These are phyloP conservation scores for Diaporthe amygdali DNA, from an alignment of 2,329 filamentous ascomycete species.

Conservation along the genomic window DNA sequence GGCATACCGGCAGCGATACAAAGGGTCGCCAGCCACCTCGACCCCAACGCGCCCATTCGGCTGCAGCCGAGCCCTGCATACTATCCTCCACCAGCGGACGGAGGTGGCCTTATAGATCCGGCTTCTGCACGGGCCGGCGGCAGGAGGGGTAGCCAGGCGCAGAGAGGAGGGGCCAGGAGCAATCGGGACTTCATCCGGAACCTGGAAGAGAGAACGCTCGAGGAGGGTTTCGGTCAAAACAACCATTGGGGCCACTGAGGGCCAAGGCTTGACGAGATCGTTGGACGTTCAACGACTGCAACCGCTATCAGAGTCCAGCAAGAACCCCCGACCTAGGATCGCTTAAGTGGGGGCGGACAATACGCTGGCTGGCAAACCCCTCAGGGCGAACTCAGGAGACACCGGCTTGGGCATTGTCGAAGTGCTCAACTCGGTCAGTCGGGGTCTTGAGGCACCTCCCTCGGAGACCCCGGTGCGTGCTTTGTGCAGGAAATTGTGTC, in stretches of 20 bases:
- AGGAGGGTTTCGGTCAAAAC: slow-evolving; percentile 73
- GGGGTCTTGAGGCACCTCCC: background rate
- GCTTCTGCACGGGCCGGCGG: slow-evolving; percentile 60
- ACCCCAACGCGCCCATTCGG: slow-evolving; percentile 91
- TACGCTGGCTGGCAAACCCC: background rate
- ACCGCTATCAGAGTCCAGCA: background rate
- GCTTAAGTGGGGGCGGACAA: background rate
- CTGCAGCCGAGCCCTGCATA: slow-evolving; percentile 96
- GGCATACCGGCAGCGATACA: slow-evolving; percentile 94
- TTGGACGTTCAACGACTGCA: background rate
- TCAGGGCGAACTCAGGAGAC: background rate
- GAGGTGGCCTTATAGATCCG: slow-evolving; percentile 69
- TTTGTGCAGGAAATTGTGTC: background rate
- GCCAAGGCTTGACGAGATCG: background rate
- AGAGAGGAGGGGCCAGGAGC: slow-evolving; percentile 52
- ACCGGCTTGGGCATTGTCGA: background rate
- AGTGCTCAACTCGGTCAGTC: background rate
- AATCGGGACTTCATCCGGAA: slow-evolving; percentile 94
- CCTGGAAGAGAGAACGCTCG: slow-evolving; percentile 90
- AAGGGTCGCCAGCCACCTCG: slow-evolving; percentile 92
- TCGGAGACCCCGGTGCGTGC: background rate
- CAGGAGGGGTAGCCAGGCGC: slow-evolving; percentile 76
- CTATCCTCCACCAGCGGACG: slow-evolving; percentile 90
- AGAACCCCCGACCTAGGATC: background rate
- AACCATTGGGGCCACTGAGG: slow-evolving; percentile 27